Evolutionary conservation across 2,329 filamentous ascomycete genomes (phyloP), one percentile per base, ranked within the genome.

Genomic region (Alternaria novae-zelandiae): DNA sequence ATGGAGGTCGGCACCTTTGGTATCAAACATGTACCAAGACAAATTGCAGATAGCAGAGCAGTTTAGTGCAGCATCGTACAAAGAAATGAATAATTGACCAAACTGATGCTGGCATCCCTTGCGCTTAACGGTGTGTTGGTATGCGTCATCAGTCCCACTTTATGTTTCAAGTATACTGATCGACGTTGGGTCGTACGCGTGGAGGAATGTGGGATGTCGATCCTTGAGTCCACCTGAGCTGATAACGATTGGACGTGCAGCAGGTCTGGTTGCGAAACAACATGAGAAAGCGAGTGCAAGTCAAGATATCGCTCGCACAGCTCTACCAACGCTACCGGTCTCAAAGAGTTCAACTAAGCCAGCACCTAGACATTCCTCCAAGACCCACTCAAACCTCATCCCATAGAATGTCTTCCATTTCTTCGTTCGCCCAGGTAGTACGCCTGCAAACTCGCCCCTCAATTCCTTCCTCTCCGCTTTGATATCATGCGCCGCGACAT

Each of bases 311-410:
- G 30, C 17, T 23, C 82, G 74, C 2, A 92, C 85, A 11, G 88
- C 91, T 63, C 86, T 83, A 2, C 91, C 91, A n/a, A 93, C 90
- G 70, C 88, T 91, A 13, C 89, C 85, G 12, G 91, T 94, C 73
- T 92, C 87, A 76, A 94, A 94, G 13, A 92, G 80, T 78, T 94
- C 91, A 5, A 93, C 85, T 15, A 90, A 74, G 2, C 91, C 91
- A 26, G 88, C 83, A 0, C 91, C 91, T 23, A 92, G 83, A 46
- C 90, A 91, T 77, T 93, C 90, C 44, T 86, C 88, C 45, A 94
- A 75, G 15, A 91, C 83, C 89, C 90, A 94, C 62, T 90, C 86
- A 78, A 93, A 94, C 46, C 85, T 81, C 64, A 93, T 78, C 0
- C 91, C 91, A 72, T 87, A 87, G 66, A 92, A 91, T 28, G 87